Base-by-base conservation (phyloP, 352 stramenopile genomes). In the Phytophthora chlamydospora region DNA sequence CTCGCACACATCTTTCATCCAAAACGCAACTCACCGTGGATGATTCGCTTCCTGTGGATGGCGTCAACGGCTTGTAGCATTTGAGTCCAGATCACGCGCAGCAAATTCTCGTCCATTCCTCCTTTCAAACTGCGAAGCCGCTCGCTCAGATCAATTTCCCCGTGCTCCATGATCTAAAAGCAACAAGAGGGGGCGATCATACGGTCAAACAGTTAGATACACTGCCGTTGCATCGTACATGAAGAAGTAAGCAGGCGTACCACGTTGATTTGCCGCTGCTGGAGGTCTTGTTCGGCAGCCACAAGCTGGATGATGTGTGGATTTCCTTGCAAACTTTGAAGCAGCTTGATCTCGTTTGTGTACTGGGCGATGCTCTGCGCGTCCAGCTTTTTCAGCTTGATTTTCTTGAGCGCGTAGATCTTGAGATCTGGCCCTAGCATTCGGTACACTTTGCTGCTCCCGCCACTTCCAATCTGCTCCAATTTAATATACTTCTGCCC, bases 71-170 rank as follows among this genome's bases (percentile, higher is more conserved):
- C 97, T 73, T 96, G 89, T 9, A 99, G 85, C 97, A 99, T 99
- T 80, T 99, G 97, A 67, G 98, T 97, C 97, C 97, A 99, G 35
- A 97, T 97, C 1, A 99, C 82, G n/a, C 97, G 84, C 36, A 99
- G 76, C 56, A 99, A 98, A 68, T 99, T 99, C 65, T 98, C 96
- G 65, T 99, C 96, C 41, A 99, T 78, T 11, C 68, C 76, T 17
- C 85, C 77, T 45, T 90, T 85, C 33, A 93, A 56, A 62, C 96
- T 74, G 13, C 84, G 66, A 51, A 99, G 68, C 27, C 98, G 82
- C 58, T 97, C 81, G 64, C 97, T 98, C 32, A 99, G 72, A 72
- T 99, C 97, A 29, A 98, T 97, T 66, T 99, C 97, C 11, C 97
- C 97, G 35, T 98, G 76, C 66, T 99, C 97, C 96, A 99, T 99